Conservation (phyloP, 805 yeast genomes). For the Nakazawaea anatomiae region DNA sequence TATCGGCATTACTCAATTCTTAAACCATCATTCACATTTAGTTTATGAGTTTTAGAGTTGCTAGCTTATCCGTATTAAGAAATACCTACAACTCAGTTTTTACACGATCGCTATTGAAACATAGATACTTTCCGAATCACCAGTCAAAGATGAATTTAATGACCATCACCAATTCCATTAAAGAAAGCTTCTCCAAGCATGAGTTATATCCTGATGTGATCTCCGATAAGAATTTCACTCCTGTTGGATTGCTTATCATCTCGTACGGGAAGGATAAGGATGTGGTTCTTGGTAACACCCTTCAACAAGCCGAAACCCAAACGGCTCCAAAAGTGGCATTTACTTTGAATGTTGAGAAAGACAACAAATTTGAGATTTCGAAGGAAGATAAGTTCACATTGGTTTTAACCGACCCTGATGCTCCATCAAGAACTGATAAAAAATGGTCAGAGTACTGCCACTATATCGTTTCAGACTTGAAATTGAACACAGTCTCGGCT, state of each 20-base stretch:
- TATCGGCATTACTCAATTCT: background rate
- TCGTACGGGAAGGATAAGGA: constrained; percentile 52
- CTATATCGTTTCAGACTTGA: constrained; percentile 55
- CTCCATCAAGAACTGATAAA: constrained; percentile 76
- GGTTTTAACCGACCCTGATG: constrained; percentile 90
- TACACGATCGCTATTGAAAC: background rate
- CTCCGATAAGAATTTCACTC: constrained; percentile 27
- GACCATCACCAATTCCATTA: constrained; percentile 50
- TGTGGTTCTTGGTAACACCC: constrained; percentile 76
- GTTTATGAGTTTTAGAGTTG: constrained; percentile 1
- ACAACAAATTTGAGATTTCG: constrained; percentile 34
- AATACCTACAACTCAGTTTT: background rate
- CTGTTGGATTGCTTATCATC: constrained; percentile 56
- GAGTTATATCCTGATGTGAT: constrained; percentile 48
- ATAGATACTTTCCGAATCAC: background rate
- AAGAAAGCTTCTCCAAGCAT: constrained; percentile 42
- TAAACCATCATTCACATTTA: background rate
- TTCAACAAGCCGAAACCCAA: constrained; percentile 63
- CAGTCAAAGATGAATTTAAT: constrained; percentile 31
- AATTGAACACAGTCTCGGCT: constrained; percentile 33
- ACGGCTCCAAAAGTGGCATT: constrained; percentile 59
- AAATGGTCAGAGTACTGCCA: constrained; percentile 89
- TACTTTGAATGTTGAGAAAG: constrained; percentile 39
- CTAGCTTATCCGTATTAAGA: background rate
- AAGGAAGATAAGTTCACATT: constrained; percentile 57